Evolutionary conservation across 192 early-diverging fungal species (phyloP), one percentile per base, ranked within the genome.

Genomic region (Phycomyces blakesleeanus): DNA sequence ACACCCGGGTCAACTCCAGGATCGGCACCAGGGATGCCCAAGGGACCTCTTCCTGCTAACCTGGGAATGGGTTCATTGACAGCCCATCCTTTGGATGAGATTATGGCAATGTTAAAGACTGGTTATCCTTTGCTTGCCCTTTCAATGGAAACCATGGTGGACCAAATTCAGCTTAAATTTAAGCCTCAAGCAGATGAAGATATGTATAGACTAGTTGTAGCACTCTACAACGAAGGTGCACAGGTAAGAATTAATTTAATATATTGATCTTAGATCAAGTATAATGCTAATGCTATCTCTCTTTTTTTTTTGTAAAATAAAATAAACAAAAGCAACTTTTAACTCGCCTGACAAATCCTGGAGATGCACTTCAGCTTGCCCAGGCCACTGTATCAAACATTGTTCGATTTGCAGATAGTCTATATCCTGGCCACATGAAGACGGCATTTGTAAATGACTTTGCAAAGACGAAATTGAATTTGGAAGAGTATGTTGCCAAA

Each of bases 81-180:
- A 18, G 59, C 71, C 22, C 85, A 92, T 55, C 89, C 94, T 5
- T 85, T 98, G 10, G 98, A 99, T 40, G 96, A 98, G 59, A 89
- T 98, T 3, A 97, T 93, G 89, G 87, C 88, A 15, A 87, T 90
- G 69, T 80, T 98, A 26, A 99, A 98, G 70, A 97, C 96, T 9
- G 89, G 92, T 0, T 96, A 89, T 68, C 95, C 98, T 22, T 82
- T 98, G 47, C 78, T 98, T 29, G 90, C 93, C 1, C 72, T 98
- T 44, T 92, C 96, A 14, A 96, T 99, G 90, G 96, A 99, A 78
- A 94, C 91, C 1, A 98, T 99, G 93, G 89, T 95, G 6, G 95
- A 99, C 69, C 95, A 98, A 76, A 94, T 99, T n/a, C 86, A 92
- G 44, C 85, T 90, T 61, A 82, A 92, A 5, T 76, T 99, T 52